These are phyloP conservation scores for Barbatosphaeria neglecta DNA, from an alignment of 495 filamentous ascomycete genomes.

Conservation along the genomic window DNA sequence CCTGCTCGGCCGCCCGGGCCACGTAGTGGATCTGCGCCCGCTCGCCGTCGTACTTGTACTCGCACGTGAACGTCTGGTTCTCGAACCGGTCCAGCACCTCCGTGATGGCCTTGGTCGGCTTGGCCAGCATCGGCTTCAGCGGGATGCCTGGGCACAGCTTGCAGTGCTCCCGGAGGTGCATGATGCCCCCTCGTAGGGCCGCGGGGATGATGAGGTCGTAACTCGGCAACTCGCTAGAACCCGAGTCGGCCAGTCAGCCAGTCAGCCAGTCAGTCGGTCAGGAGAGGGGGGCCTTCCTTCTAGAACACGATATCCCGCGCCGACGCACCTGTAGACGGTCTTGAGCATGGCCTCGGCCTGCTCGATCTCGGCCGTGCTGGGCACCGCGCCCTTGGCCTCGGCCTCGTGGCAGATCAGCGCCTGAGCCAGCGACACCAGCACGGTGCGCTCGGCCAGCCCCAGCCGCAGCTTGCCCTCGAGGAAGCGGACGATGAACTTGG, in stretches of 20 bases:
- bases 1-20: constrained; percentile 60
- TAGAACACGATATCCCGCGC: no score
- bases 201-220: constrained; percentile 92
- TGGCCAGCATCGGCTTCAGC: constrained; percentile 96
- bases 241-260: constrained; percentile 11
- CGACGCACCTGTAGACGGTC: constrained; percentile 70
- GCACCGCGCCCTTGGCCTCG: constrained; percentile 49
- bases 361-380: constrained; percentile 60
- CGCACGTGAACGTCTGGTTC: constrained; percentile 89
- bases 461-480: constrained; percentile 88
- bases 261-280: not conserved
- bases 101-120: constrained; percentile 97
- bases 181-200: constrained; percentile 76
- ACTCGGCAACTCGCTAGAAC: constrained; percentile 80
- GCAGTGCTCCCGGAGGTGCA: constrained; percentile 69
- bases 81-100: constrained; percentile 97
- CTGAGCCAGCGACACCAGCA: constrained; percentile 78
- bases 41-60: constrained; percentile 98
- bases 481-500: constrained; percentile 86
- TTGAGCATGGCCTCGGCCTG: constrained; percentile 80
- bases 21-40: constrained; percentile 96
- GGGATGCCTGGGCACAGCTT: constrained; percentile 90
- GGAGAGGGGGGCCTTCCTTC: no score
- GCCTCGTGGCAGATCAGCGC: constrained; percentile 77
- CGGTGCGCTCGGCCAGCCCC: constrained; percentile 83